These are phyloP conservation scores for Pezicula radicicola DNA, from an alignment of 2,329 filamentous ascomycete genomes.

Conservation along the genomic window DNA sequence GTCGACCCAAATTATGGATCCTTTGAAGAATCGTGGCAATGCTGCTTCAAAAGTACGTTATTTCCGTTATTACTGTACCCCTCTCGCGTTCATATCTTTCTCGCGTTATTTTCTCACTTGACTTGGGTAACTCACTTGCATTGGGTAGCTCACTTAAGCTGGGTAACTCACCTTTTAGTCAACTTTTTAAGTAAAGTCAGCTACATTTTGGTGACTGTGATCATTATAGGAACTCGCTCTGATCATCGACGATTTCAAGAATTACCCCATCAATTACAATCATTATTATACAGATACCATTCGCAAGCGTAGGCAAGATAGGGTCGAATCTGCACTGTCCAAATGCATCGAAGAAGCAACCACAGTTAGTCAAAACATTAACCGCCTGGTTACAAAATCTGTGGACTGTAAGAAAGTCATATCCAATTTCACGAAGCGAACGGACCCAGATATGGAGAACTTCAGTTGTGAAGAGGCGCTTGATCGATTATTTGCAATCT, in stretches of 20 bases:
- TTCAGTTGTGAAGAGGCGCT: slow-evolving; percentile 28
- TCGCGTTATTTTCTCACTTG: no score
- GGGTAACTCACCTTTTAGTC: no score
- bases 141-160: no score
- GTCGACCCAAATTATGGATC: slow-evolving; percentile 12
- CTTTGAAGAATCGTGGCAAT: slow-evolving; percentile 10
- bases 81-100: no score
- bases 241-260: slow-evolving; percentile 25
- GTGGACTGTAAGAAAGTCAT: slow-evolving; percentile 8
- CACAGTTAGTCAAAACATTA: neutral
- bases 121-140: no score
- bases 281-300: slow-evolving; percentile 32
- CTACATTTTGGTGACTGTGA: no score
- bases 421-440: neutral
- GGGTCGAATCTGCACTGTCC: neutral
- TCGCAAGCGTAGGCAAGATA: slow-evolving; percentile 12
- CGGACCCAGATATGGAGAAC: slow-evolving; percentile 24
- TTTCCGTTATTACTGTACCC: no score
- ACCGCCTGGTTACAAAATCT: neutral
- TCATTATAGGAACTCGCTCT: slow-evolving; percentile 21
- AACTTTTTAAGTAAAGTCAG: no score
- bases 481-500: slow-evolving; percentile 28
- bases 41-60: slow-evolving; percentile 3
- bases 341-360: neutral
- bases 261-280: slow-evolving; percentile 33